Conservation (phyloP, 345 rosid genomes). For the Mercurialis annua region DNA sequence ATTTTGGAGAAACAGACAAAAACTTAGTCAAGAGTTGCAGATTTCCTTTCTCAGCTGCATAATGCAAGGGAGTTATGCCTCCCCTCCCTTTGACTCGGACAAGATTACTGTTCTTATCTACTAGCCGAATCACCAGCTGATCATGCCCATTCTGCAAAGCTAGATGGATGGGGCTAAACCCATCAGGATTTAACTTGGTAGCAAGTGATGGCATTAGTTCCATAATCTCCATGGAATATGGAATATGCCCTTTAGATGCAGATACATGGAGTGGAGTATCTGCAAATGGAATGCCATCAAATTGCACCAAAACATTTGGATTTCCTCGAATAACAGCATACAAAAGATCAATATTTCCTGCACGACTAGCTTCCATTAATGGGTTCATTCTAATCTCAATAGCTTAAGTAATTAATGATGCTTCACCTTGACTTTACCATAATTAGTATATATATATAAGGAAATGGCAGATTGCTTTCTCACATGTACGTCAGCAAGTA, state of each 20-base stretch:
- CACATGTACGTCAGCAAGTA: too few relatives aligned
- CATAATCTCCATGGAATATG: constrained; percentile 30
- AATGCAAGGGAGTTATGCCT: constrained; percentile 23
- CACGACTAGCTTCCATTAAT: constrained; percentile 2
- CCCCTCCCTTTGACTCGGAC: constrained; percentile 22
- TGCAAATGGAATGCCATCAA: constrained; percentile 24
- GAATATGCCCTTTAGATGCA: constrained; percentile 24
- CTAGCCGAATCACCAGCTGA: constrained; percentile 2
- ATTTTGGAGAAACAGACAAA: constrained; percentile 16
- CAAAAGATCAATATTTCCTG: constrained; percentile 23
- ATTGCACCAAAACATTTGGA: constrained; percentile 14
- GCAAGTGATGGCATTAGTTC: constrained; percentile 37
- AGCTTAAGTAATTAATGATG: too few relatives aligned
- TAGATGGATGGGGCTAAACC: constrained; percentile 33
- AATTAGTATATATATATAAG: too few relatives aligned
- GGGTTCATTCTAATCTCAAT: neutral
- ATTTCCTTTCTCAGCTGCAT: constrained; percentile 1
- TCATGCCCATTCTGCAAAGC: constrained; percentile 18
- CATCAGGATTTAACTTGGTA: constrained; percentile 26
- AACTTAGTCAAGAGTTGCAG: neutral
- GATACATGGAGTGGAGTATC: constrained; percentile 39
- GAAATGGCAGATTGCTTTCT: too few relatives aligned
- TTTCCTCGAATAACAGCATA: constrained; percentile 23
- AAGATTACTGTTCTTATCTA: constrained; percentile 11
- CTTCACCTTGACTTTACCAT: too few relatives aligned